Evolutionary conservation across 148 eudicot species (phyloP).

Genomic region (Cornus florida): DNA sequence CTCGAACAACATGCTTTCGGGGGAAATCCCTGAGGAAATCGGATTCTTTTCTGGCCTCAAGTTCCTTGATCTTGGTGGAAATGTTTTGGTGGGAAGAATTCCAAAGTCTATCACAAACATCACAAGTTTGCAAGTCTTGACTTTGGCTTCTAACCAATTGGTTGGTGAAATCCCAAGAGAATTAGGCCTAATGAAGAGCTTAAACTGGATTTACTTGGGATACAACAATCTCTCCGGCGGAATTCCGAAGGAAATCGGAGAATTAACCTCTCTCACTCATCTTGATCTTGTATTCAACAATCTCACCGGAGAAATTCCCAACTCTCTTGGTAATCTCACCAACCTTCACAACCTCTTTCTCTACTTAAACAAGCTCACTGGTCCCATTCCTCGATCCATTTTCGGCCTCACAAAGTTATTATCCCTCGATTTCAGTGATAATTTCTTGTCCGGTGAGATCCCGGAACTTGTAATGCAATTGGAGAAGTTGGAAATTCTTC

Average conservation of each 20-base stretch:
- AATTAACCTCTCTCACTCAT: conserved; percentile 50
- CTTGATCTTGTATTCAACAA: conserved; percentile 85
- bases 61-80: conserved; percentile 83
- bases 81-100: conserved; percentile 53
- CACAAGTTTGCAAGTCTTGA: conserved; percentile 47
- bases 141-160: conserved; percentile 78
- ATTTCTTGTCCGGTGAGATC: conserved; percentile 61
- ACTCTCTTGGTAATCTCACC: conserved; percentile 73
- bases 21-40: conserved; percentile 50
- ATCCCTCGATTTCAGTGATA: conserved; percentile 83
- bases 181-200: conserved; percentile 50
- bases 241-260: conserved; percentile 66
- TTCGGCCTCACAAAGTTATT: conserved; percentile 43
- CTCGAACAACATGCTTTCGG: conserved; percentile 77
- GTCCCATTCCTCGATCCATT: conserved; percentile 57
- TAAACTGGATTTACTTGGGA: conserved; percentile 74
- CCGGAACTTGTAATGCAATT: conserved; percentile 41
- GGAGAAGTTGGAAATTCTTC: conserved; percentile 62
- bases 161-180: conserved; percentile 56
- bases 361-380: conserved; percentile 69
- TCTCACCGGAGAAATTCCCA: conserved; percentile 64
- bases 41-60: conserved; percentile 36
- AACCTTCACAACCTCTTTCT: conserved; percentile 59
- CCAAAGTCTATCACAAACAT: conserved; percentile 66
- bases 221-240: conserved; percentile 73